Percentiles rank a stretch among this genome's conserved stretches.
These are phyloP conservation scores for Posidonia oceanica DNA, from an alignment of 116 monocot species.

Conservation along the genomic window DNA sequence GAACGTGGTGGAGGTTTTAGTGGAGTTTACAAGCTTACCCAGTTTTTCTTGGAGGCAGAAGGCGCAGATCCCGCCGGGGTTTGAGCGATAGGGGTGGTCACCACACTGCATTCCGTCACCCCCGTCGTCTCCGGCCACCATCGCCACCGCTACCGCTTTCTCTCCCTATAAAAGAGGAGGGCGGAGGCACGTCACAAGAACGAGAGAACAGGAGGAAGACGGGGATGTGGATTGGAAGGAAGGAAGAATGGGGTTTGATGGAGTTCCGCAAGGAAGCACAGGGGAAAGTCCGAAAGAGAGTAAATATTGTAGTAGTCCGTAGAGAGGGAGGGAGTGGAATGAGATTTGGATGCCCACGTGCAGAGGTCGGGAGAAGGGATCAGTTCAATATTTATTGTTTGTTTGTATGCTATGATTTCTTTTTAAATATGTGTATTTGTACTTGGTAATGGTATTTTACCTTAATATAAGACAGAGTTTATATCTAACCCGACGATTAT, in stretches of 20 bases:
- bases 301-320: too few species aligned
- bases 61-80: slow-evolving; percentile 71
- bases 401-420: too few species aligned
- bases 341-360: background rate
- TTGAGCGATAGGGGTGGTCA: slow-evolving; percentile 4
- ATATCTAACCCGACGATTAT: too few species aligned
- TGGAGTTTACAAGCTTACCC: slow-evolving; percentile 51
- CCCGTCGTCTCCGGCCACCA: slow-evolving; percentile 2
- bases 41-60: slow-evolving; percentile 92
- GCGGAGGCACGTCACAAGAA: too few species aligned
- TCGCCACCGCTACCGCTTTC: background rate
- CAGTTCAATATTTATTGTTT: too few species aligned
- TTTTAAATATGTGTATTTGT: too few species aligned
- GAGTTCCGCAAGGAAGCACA: too few species aligned
- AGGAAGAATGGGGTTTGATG: background rate
- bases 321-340: background rate
- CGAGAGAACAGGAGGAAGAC: too few species aligned
- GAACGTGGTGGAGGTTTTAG: background rate
- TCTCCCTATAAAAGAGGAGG: background rate
- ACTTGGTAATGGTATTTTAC: too few species aligned
- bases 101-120: slow-evolving; percentile 7
- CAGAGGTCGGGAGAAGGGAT: too few species aligned
- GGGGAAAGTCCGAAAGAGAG: too few species aligned
- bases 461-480: too few species aligned
- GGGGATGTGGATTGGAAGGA: background rate